Conservation (phyloP, 371 early-diverging fungal species). For the Apophysomyces elegans region DNA sequence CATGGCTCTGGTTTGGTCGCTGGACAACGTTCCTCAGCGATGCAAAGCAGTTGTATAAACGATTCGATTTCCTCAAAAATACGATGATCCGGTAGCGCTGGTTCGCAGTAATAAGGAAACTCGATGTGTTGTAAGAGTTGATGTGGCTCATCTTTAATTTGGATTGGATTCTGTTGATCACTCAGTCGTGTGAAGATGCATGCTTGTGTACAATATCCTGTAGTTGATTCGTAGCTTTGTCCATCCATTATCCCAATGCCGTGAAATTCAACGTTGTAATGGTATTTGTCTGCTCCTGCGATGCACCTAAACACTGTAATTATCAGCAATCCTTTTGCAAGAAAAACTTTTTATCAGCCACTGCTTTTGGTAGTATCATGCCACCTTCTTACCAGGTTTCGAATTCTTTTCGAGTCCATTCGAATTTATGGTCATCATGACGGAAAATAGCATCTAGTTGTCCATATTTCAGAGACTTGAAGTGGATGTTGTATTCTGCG, state of each 20-base stretch:
- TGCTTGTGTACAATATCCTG: slow-evolving; percentile 83
- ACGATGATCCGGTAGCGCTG: slow-evolving; percentile 19
- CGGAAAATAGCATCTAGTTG: slow-evolving; percentile 68
- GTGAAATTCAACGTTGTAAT: slow-evolving; percentile 65
- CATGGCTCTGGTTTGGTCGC: not conserved
- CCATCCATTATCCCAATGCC: slow-evolving; percentile 72
- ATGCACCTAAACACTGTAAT: slow-evolving; percentile 42
- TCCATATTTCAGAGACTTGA: slow-evolving; percentile 77
- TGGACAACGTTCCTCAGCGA: slow-evolving; percentile 17
- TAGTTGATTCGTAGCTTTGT: slow-evolving; percentile 29
- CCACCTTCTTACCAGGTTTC: slow-evolving; percentile 65
- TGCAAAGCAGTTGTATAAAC: slow-evolving; percentile 29
- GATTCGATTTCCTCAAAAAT: slow-evolving; percentile 24
- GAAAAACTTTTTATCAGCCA: not conserved
- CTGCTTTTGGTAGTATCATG: not conserved
- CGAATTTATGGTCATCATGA: slow-evolving; percentile 90
- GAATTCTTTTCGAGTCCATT: slow-evolving; percentile 91
- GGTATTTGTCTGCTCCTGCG: slow-evolving; percentile 58
- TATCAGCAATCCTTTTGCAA: not conserved
- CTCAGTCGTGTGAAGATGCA: slow-evolving; percentile 59
- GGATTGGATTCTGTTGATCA: not conserved
- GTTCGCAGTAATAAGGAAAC: slow-evolving; percentile 41
- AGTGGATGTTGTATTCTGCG: slow-evolving; percentile 88
- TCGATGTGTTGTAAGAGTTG: slow-evolving; percentile 33
- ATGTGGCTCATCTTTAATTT: slow-evolving; percentile 20